These are phyloP conservation scores for Acanthamoeba divionensis DNA, from an alignment of 208 protist species.

Conservation along the genomic window DNA sequence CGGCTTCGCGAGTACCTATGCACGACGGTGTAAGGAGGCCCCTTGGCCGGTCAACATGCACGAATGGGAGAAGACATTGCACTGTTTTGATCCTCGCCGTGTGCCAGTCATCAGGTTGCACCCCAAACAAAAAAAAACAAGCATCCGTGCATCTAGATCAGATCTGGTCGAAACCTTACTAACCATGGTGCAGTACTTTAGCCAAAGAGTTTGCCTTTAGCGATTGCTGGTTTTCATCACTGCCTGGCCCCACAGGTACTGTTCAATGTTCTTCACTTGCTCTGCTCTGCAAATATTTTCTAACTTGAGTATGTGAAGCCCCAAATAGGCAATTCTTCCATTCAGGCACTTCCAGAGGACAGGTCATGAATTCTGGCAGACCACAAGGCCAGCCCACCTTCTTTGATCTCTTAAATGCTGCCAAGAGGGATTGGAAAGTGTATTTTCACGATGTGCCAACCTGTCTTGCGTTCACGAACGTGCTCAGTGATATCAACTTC, in stretches of 20 bases:
- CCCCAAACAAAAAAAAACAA: too few relatives aligned
- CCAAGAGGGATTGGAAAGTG: background rate
- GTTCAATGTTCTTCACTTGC: too few relatives aligned
- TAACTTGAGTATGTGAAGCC: too few relatives aligned
- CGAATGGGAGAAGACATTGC: too few relatives aligned
- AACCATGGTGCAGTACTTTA: background rate
- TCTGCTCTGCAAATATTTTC: too few relatives aligned
- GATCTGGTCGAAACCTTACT: too few relatives aligned
- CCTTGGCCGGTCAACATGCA: too few relatives aligned
- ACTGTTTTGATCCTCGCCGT: too few relatives aligned
- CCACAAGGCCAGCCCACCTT: conserved; percentile 5
- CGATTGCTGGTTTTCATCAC: background rate
- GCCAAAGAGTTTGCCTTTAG: conserved; percentile 4
- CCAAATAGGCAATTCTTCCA: conserved; percentile 21
- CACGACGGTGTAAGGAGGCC: too few relatives aligned
- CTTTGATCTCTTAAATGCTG: conserved; percentile 4
- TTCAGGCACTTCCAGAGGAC: background rate
- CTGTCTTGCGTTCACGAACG: background rate
- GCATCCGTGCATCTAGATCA: too few relatives aligned
- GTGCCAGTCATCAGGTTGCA: too few relatives aligned
- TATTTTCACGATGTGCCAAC: background rate
- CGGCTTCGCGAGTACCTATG: too few relatives aligned
- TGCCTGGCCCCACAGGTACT: conserved; percentile 1
- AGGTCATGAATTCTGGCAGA: background rate
- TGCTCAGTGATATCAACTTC: background rate